These are phyloP conservation scores for Neonectria sp. DNA, from an alignment of 2,329 filamentous ascomycete species.

Conservation along the genomic window DNA sequence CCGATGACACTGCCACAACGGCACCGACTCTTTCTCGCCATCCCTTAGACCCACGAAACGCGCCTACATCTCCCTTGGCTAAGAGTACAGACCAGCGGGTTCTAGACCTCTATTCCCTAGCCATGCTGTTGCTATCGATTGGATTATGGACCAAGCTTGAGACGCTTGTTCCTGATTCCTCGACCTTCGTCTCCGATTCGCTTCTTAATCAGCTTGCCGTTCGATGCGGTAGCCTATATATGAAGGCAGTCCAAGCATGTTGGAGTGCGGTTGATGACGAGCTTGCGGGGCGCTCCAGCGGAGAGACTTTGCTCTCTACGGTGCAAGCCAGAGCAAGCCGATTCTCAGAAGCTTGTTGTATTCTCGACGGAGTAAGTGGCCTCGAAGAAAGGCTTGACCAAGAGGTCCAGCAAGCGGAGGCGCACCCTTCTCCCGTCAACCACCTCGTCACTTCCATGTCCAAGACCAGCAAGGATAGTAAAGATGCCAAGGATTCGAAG, in stretches of 20 bases:
- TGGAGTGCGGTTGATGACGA: conserved; percentile 79
- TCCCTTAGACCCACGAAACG: conserved; percentile 72
- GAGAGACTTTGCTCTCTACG: conserved; percentile 67
- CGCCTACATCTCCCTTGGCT: conserved; percentile 62
- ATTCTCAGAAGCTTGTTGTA: conserved; percentile 73
- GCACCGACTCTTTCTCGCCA: conserved; percentile 66
- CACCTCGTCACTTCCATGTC: background rate
- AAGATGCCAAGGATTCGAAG: conserved; percentile 33
- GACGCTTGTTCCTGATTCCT: conserved; percentile 61
- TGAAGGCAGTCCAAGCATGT: conserved; percentile 81
- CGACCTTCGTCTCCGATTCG: conserved; percentile 71
- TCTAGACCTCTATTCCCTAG: conserved; percentile 80
- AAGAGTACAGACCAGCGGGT: conserved; percentile 70
- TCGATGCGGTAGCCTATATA: conserved; percentile 81
- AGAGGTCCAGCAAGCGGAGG: conserved; percentile 56
- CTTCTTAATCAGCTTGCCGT: conserved; percentile 74
- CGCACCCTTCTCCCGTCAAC: background rate
- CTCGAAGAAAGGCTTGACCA: conserved; percentile 68
- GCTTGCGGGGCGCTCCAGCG: conserved; percentile 60
- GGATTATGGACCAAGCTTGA: conserved; percentile 82
- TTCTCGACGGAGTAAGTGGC: conserved; percentile 71
- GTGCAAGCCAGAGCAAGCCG: conserved; percentile 70
- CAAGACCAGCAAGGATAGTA: conserved; percentile 36
- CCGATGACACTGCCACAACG: conserved; percentile 44
- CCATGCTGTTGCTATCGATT: conserved; percentile 80